phyloP scores from a whole-genome alignment of 2,329 filamentous ascomycete species.

The Kalmusia sp. region DNA sequence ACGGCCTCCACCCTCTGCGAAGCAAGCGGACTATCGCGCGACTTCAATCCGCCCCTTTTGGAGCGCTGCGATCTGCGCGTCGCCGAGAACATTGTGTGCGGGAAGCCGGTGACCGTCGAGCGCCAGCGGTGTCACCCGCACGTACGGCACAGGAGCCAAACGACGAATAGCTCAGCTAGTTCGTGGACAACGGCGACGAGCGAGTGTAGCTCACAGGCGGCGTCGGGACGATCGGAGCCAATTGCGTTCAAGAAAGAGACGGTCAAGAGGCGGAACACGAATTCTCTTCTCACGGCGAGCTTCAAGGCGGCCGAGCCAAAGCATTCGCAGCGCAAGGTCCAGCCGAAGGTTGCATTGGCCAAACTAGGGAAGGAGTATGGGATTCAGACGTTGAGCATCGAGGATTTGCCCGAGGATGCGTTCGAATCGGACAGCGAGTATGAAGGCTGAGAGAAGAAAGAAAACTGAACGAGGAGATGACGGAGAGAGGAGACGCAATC shows the following conservation, averaged over 20 bases:
- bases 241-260: constrained; percentile 14
- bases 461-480: not conserved
- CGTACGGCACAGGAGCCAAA: not conserved
- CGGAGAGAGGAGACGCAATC: not conserved
- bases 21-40: constrained; percentile 3
- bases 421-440: constrained; percentile 13
- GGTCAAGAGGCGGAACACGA: constrained; percentile 9
- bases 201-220: not conserved
- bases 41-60: constrained; percentile 20
- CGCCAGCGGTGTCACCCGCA: not conserved
- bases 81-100: not conserved
- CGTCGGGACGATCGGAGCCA: not conserved
- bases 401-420: constrained; percentile 3
- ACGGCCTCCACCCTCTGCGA: constrained; percentile 17
- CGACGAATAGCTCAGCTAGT: not conserved
- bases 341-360: constrained; percentile 1
- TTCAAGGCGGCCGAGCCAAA: constrained; percentile 4
- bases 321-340: not conserved
- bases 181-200: constrained; percentile 8
- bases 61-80: constrained; percentile 16
- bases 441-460: constrained; percentile 4
- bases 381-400: constrained; percentile 3
- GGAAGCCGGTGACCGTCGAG: not conserved
- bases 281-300: constrained; percentile 19
- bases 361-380: constrained; percentile 11